Evolutionary conservation across 345 rosid species (phyloP).

Genomic region (Ceriops decandra): DNA sequence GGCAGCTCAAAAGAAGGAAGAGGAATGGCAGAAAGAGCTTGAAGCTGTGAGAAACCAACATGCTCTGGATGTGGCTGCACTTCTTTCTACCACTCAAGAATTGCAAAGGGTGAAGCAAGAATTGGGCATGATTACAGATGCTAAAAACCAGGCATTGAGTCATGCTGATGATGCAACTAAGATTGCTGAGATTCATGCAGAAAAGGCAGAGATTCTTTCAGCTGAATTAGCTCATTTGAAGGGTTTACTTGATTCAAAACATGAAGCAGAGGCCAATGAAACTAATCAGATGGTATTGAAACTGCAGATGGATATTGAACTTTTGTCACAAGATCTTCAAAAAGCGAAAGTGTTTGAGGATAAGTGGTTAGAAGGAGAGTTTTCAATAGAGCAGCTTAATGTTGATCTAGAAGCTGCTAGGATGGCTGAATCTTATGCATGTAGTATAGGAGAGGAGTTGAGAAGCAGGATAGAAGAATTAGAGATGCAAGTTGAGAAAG

Average conservation of each 20-base stretch:
- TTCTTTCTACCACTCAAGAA: slow-evolving; percentile 68
- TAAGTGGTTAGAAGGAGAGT: slow-evolving; percentile 57
- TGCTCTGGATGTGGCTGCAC: slow-evolving; percentile 76
- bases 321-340: slow-evolving; percentile 58
- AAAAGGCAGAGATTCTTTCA: slow-evolving; percentile 74
- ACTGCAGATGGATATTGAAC: slow-evolving; percentile 53
- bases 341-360: slow-evolving; percentile 45
- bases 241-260: slow-evolving; percentile 70
- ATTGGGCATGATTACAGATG: slow-evolving; percentile 59
- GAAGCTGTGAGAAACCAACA: slow-evolving; percentile 73
- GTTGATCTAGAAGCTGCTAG: slow-evolving; percentile 78
- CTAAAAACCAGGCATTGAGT: slow-evolving; percentile 80
- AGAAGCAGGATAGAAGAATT: slow-evolving; percentile 55
- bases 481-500: slow-evolving; percentile 56
- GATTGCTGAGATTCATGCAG: slow-evolving; percentile 73
- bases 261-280: slow-evolving; percentile 45
- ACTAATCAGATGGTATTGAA: slow-evolving; percentile 43
- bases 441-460: slow-evolving; percentile 70
- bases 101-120: slow-evolving; percentile 67
- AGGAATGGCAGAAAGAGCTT: slow-evolving; percentile 76
- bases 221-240: slow-evolving; percentile 64
- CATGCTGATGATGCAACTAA: slow-evolving; percentile 93
- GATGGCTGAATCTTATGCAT: slow-evolving; percentile 83
- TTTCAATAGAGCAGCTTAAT: slow-evolving; percentile 63
- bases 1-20: slow-evolving; percentile 74